Evolutionary conservation across 371 early-diverging fungal species (phyloP), one percentile per base, ranked within the genome.

Genomic region (Rhizopus sp.): DNA sequence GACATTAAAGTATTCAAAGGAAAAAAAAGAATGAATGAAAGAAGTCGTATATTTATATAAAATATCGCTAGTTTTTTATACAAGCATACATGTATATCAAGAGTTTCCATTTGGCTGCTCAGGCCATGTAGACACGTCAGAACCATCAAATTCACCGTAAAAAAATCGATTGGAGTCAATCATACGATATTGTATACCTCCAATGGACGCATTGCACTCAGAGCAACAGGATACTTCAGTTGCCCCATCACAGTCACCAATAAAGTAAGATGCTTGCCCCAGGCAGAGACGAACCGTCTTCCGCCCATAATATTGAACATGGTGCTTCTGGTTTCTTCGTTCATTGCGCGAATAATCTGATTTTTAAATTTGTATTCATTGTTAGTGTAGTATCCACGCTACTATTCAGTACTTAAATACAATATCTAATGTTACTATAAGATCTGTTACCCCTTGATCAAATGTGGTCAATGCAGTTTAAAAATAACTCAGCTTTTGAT

Each of bases 91-190:
- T n/a, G n/a, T n/a, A n/a, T n/a, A n/a, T 41, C 15, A 41, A 41
- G 4, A 7, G 15, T 13, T 1, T 39, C 13, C 5, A 29, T 39
- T 47, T 35, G 74, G 70, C 37, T 73, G 77, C 4, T 73, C 77
- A 10, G 80, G 80, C 78, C 79, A 81, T n/a, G 81, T 78, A 6
- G 81, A 78, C 17, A 57, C 16, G 4, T 66, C 31, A 0, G 70
- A 73, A 2, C 77, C 77, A 52, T 81, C 81, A 59, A 81, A 81
- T 48, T 81, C 78, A n/a, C 81, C 81, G 55, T 77, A 78, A 33
- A 81, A 81, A n/a, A n/a, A n/a, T n/a, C 75, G 53, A 52, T 81
- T 81, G 0, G 71, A 62, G 16, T 67, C 69, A 0, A 78, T 62
- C 0, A 81, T 71, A 32, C 57, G 58, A 46, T 81, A 78, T 4